Base-by-base conservation (phyloP, 352 stramenopile species). In the Phytophthora tentaculata region DNA sequence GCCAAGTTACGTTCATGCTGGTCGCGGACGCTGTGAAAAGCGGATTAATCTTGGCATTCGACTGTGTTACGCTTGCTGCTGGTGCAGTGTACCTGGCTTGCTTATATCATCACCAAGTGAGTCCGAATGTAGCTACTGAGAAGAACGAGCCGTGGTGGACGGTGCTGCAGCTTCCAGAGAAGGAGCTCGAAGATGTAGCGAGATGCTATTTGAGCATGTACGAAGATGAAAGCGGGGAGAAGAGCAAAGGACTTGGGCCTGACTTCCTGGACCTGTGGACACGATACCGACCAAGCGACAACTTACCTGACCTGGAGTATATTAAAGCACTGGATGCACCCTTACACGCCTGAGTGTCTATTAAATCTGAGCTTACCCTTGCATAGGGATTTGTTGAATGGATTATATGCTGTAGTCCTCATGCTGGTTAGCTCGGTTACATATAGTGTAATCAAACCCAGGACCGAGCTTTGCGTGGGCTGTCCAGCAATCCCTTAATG, bases 401-500 rank as follows among this genome's bases (percentile, higher is more conserved):
- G n/a, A n/a, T n/a, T n/a, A n/a, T n/a, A n/a, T n/a, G n/a, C n/a
- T n/a, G n/a, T n/a, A n/a, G n/a, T n/a, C n/a, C n/a, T n/a, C n/a
- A n/a, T n/a, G n/a, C n/a, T n/a, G n/a, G n/a, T n/a, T n/a, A n/a
- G n/a, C n/a, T n/a, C n/a, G n/a, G n/a, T n/a, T 13, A 43, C n/a
- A 19, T 43, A 43, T 43, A 3, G 14, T 43, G 35, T 19, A 43
- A 17, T 43, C 35, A 43, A 43, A 77, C 86, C 82, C 83, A 91
- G 22, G 71, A 78, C 13, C 76, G 79, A 35, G 71, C 53, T 61
- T 81, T 84, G 23, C 74, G 77, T 16, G 86, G 84, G 6, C 50
- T 77, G 44, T 91, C 77, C 37, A 94, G 67, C 61, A 94, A 75
- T 13, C 72, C 70, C 65, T 92, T 91, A 71, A 94, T 94, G 78